Evolutionary conservation across 257 asterid genomes (phyloP), one percentile per base, ranked within the genome.

Genomic region (Leonotis leonurus): DNA sequence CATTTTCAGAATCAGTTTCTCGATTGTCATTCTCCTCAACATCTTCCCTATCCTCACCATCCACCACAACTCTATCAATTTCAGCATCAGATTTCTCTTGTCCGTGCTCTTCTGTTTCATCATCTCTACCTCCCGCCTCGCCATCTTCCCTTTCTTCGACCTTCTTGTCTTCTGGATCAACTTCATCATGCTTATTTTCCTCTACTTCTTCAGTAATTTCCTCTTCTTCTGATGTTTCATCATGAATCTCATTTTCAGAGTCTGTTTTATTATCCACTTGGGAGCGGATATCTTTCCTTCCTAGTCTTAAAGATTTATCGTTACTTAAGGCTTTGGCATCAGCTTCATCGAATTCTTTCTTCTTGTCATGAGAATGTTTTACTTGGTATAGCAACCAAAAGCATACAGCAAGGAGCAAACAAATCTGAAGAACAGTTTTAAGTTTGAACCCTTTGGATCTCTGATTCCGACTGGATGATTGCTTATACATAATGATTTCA

Each of bases 311-410:
- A 17, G 55, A 29, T 36, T 68, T 91, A 10, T 68, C 70, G 60
- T 56, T 63, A 33, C 24, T 46, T 30, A 78, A 69, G 25, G 37
- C 45, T 55, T 76, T 78, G 8, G 68, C 68, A 21, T 88, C 92
- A 41, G 65, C 67, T 71, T 89, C 93, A 29, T 81, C 88, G 49
- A 85, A 85, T 67, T 85, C 89, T 55, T 78, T 85, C 77, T 80
- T 85, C 78, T 83, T 83, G 66, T 85, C 85, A 65, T 80, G 94
- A 60, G 96, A 89, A 76, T 66, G 97, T 62, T 89, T 89, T 73
- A 89, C 81, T 83, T 87, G 96, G 93, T 85, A 93, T 71, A 93
- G 55, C 77, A 93, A 70, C 99, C 99, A 93, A 74, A 85, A 83
- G 81, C 94, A 89, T 62, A 89, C 81, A 61, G 88, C 95, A 44